These are phyloP conservation scores for Trichodelitschia bisporula DNA, from an alignment of 495 filamentous ascomycete genomes.

Conservation along the genomic window DNA sequence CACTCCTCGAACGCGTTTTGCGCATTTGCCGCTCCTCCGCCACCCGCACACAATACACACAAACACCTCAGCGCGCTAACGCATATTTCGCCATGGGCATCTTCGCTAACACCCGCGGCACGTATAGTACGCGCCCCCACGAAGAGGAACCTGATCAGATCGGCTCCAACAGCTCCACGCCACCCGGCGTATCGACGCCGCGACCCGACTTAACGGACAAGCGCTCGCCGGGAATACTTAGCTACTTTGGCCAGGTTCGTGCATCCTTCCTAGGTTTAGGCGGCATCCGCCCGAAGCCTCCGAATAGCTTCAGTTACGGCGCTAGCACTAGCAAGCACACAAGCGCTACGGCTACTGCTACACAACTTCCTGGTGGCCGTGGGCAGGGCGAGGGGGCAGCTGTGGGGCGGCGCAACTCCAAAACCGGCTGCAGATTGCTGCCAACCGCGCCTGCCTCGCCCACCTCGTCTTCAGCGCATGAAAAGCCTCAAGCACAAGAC, in stretches of 20 bases:
- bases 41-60: not conserved
- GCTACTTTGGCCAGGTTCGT: conserved; percentile 93
- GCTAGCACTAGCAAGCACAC: too few relatives aligned
- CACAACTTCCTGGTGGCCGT: too few relatives aligned
- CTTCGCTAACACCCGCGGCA: conserved; percentile 10
- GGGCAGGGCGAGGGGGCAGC: too few relatives aligned
- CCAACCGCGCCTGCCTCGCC: too few relatives aligned
- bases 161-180: conserved; percentile 51
- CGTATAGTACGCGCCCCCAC: conserved; percentile 17
- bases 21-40: conserved; percentile 1
- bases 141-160: conserved; percentile 56
- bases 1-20: conserved; percentile 1
- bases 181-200: conserved; percentile 57
- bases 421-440: too few relatives aligned
- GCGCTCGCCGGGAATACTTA: conserved; percentile 71
- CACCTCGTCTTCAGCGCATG: too few relatives aligned
- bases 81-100: conserved; percentile 8
- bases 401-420: too few relatives aligned
- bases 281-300: too few relatives aligned
- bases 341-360: too few relatives aligned
- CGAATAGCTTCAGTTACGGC: too few relatives aligned
- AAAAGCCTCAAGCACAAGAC: too few relatives aligned
- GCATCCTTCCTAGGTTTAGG: not conserved
- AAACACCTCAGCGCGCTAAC: not conserved
- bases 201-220: conserved; percentile 77